Percentiles rank a stretch among this genome's conserved stretches.
Evolutionary conservation across 1,284 basidiomycete genomes (phyloP).

Genomic region (Malassezia pachydermatis): DNA sequence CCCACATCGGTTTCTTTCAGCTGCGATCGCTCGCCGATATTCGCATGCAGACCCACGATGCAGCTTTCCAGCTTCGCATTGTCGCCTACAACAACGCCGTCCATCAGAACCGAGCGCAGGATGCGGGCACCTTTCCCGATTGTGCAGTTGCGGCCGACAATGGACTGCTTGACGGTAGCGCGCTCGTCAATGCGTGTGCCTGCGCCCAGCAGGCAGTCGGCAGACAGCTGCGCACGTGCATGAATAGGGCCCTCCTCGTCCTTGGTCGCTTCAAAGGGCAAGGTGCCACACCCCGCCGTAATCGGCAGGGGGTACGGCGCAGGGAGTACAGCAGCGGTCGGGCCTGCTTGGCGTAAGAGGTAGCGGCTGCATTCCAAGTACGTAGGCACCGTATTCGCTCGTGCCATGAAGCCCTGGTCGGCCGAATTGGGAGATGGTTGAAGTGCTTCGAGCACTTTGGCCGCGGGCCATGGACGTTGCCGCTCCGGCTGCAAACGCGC

Average conservation of each 20-base stretch:
- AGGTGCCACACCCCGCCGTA: conserved; percentile 48
- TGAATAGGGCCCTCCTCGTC: conserved; percentile 51
- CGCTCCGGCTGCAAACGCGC: conserved; percentile 5
- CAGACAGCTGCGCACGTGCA: conserved; percentile 69
- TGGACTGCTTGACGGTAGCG: conserved; percentile 72
- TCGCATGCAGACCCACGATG: conserved; percentile 71
- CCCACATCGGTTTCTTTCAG: conserved; percentile 76
- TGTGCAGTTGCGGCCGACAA: conserved; percentile 75
- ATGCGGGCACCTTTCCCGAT: conserved; percentile 80
- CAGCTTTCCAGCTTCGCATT: conserved; percentile 81
- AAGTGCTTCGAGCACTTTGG: conserved; percentile 19
- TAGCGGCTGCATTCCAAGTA: conserved; percentile 75
- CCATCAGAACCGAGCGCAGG: conserved; percentile 74
- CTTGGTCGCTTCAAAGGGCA: conserved; percentile 5
- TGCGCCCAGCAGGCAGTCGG: conserved; percentile 71
- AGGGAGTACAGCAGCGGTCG: conserved; percentile 3
- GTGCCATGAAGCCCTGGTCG: conserved; percentile 57
- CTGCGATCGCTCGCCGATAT: conserved; percentile 67
- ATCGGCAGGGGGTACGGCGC: conserved; percentile 20
- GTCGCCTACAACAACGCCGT: conserved; percentile 76
- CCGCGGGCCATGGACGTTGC: conserved; percentile 9
- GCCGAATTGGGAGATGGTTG: neutral
- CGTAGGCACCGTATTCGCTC: conserved; percentile 70
- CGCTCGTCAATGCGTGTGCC: conserved; percentile 73
- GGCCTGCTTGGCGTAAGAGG: conserved; percentile 16